Evolutionary conservation across 2,329 filamentous ascomycete genomes (phyloP), one percentile per base, ranked within the genome.

Genomic region (Furcasterigmium sp.): DNA sequence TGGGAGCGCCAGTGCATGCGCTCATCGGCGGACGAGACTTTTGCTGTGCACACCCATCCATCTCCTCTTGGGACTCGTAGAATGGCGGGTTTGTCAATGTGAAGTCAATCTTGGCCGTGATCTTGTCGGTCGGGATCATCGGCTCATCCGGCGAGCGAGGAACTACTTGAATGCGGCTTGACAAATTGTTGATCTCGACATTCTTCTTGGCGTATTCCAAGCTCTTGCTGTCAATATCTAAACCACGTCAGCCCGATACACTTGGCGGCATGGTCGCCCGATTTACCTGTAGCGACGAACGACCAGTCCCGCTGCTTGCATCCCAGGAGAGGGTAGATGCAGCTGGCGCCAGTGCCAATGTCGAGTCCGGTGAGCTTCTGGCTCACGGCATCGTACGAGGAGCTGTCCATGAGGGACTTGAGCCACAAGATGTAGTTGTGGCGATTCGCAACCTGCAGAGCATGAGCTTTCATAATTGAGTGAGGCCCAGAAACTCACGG

Each of bases 31-130:
- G 81, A 0, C 75, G 72, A 3, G 73, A 64, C 61, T 96, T 95
- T 29, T 73, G 63, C 14, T 70, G 61, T 0, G 87, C 84, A 2
- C 84, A 84, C 4, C 69, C 65, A 3, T 75, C 52, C 63, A 96
- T 78, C 40, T 94, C 89, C 5, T 73, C 64, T 3, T 76, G 67
- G 0, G 87, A 90, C n/a, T 72, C 63, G 68, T 96, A 97, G 66
- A 98, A 98, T 0, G 93, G 93, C 0, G 93, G 93, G 53, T 98
- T 98, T 50, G 85, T 91, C 82, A 97, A 94, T 46, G 80, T 82
- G 59, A 97, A 96, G 58, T 91, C 84, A 35, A 95, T 70, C 3
- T 49, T 56, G 5, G 77, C 58, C 18, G 60, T 63, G 1, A 82
- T 56, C 1, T 71, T 70, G 30, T 80, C 68, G 0, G 89, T 57